These are phyloP conservation scores for Pythium guiyangense DNA, from an alignment of 352 stramenopile species.

Conservation along the genomic window DNA sequence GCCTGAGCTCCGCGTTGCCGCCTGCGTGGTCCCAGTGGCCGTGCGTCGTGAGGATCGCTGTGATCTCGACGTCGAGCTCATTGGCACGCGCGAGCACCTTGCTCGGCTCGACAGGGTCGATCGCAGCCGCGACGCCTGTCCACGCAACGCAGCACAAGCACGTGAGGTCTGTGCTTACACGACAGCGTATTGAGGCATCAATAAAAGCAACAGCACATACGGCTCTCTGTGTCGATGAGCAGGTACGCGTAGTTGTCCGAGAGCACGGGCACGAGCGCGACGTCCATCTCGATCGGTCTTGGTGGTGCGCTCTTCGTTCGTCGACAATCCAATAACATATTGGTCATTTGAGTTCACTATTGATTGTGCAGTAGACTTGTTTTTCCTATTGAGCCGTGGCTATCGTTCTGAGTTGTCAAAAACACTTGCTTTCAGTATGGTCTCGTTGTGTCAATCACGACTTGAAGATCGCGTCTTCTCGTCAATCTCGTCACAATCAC, in stretches of 20 bases:
- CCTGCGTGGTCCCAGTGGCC: slow-evolving; percentile 89
- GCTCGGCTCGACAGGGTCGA: slow-evolving; percentile 86
- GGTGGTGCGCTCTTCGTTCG: too few species aligned
- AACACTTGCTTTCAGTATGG: too few species aligned
- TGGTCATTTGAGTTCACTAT: too few species aligned
- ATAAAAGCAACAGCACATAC: slow-evolving; percentile 21
- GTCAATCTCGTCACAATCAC: too few species aligned
- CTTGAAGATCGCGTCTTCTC: too few species aligned
- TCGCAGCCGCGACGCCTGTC: slow-evolving; percentile 58
- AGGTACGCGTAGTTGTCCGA: slow-evolving; percentile 93
- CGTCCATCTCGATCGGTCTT: too few species aligned
- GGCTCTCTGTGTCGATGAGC: slow-evolving; percentile 47
- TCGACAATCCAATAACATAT: too few species aligned
- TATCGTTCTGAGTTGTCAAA: too few species aligned
- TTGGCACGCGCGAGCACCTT: slow-evolving; percentile 70
- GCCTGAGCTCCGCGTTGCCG: slow-evolving; percentile 72
- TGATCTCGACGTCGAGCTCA: slow-evolving; percentile 60
- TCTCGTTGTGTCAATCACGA: too few species aligned
- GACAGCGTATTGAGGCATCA: not conserved
- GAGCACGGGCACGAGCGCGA: slow-evolving; percentile 81
- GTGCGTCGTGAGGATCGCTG: slow-evolving; percentile 89
- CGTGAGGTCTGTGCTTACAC: too few species aligned
- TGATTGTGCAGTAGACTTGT: too few species aligned
- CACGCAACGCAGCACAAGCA: not conserved
- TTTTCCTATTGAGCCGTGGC: too few species aligned